Evolutionary conservation across 768 basidiomycete species (phyloP).

Genomic region (Lyophyllum shimeji): DNA sequence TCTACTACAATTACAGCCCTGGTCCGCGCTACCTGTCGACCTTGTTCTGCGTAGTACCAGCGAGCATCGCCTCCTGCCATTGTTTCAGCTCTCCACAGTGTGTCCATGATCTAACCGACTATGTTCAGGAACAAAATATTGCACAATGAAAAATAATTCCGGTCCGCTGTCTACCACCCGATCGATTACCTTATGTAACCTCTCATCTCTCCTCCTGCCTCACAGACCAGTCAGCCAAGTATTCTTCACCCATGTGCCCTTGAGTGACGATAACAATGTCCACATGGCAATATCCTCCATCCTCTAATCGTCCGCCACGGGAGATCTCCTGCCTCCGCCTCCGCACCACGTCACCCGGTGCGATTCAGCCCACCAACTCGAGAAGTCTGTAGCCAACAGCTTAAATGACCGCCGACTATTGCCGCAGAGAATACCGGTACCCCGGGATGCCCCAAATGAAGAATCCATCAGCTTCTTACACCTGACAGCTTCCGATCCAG

Average conservation of each 20-base stretch:
- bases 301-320: slow-evolving; percentile 1
- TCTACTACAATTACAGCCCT: neutral
- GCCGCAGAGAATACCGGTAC: neutral
- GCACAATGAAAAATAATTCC: slow-evolving; percentile 9
- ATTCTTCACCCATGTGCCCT: neutral
- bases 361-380: neutral
- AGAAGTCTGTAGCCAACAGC: neutral
- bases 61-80: neutral
- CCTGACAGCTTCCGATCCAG: slow-evolving; percentile 14
- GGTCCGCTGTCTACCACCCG: slow-evolving; percentile 3
- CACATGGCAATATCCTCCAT: slow-evolving; percentile 1
- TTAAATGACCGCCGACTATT: neutral
- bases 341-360: neutral
- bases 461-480: slow-evolving; percentile 8
- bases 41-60: neutral
- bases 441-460: neutral
- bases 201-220: neutral
- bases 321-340: neutral
- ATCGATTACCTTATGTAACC: slow-evolving; percentile 2
- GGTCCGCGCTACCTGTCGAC: neutral
- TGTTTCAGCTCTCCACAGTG: neutral
- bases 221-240: neutral
- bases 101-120: slow-evolving; percentile 6
- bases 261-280: neutral
- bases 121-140: slow-evolving; percentile 5